Base-by-base conservation (phyloP, 495 filamentous ascomycete species). In the Elasticomyces elasticus region DNA sequence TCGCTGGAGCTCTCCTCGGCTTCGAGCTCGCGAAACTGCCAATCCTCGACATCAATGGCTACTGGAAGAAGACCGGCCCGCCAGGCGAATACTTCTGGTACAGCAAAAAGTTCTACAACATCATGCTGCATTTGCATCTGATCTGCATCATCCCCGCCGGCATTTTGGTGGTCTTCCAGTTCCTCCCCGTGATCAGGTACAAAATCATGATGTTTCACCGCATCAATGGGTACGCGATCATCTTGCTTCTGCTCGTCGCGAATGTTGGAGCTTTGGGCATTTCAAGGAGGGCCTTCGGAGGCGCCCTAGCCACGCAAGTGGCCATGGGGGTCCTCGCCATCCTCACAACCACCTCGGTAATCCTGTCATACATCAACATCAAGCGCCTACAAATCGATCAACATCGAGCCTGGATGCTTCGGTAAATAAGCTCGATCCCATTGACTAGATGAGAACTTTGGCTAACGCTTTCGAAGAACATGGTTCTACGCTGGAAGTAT, bases 381-480 rank as follows among this genome's bases (percentile, higher is more conserved):
- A 76, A 73, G 59, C 59, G 68, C 12, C 62, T 77, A 17, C 75
- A 77, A 55, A 76, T 81, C 51, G 75, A 79, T 22, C 68, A 79
- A 58, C 78, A 81, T 54, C 68, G 78, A 3, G 69, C 70, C 12
- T 81, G 76, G 76, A 80, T 79, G 76, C 61, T 80, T 23, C 63
- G 78, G n/a, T n/a, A n/a, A n/a, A n/a, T n/a, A n/a, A n/a, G n/a
- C n/a, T n/a, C n/a, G n/a, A n/a, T n/a, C n/a, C n/a, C n/a, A n/a
- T n/a, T n/a, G n/a, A n/a, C n/a, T n/a, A n/a, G n/a, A n/a, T n/a
- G n/a, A n/a, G n/a, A n/a, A n/a, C n/a, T n/a, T n/a, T n/a, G n/a
- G n/a, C n/a, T n/a, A n/a, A n/a, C n/a, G n/a, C n/a, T n/a, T n/a
- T n/a, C n/a, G n/a, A n/a, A n/a, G n/a, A 15, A 61, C 73, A 9